Evolutionary conservation across 495 filamentous ascomycete genomes (phyloP), one percentile per base, ranked within the genome.

Genomic region (Aspergillus taichungensis): DNA sequence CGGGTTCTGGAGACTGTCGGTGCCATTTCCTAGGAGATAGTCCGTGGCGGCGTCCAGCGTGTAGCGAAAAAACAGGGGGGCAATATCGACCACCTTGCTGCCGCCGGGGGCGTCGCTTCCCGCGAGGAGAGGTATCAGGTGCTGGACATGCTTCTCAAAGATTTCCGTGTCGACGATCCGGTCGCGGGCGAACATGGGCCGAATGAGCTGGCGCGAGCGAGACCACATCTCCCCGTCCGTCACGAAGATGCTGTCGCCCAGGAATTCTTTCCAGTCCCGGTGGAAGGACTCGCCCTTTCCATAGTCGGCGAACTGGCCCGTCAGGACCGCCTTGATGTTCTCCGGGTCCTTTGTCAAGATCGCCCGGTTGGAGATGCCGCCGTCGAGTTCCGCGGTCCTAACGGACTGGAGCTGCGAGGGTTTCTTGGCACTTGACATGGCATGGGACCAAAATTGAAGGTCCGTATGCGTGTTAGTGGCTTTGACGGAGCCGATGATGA

Each of bases 41-140:
- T 91, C 85, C 10, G 89, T 92, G 2, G 87, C 80, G 2, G 82
- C 69, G 59, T 96, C 89, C 8, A 96, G 69, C 1, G 88, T 90
- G 51, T 83, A 86, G 7, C 87, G 76, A 69, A 86, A 90, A 60
- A 91, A 82, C 13, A 90, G 67, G 7, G 81, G 75, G 29, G 74
- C 72, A 30, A 91, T 74, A 59, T 94, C 79, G 13, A 88, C 69
- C 2, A 75, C 69, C 34, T 63, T 67, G 31, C 73, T 76, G 30
- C 73, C 66, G 27, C 69, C 37, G 2, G 61, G 55, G 7, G 59
- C 49, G 6, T 28, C 30, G n/a, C 53, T 55, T 10, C 72, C 68
- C 0, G 77, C 79, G 29, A 82, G 71, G 37, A 79, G 74, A 0
- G 69, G 71, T 30, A 89, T 80, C 33, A 90, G 69, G 36, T 77